Base-by-base conservation (phyloP, 768 basidiomycete genomes). In the Collybiopsis confluens region DNA sequence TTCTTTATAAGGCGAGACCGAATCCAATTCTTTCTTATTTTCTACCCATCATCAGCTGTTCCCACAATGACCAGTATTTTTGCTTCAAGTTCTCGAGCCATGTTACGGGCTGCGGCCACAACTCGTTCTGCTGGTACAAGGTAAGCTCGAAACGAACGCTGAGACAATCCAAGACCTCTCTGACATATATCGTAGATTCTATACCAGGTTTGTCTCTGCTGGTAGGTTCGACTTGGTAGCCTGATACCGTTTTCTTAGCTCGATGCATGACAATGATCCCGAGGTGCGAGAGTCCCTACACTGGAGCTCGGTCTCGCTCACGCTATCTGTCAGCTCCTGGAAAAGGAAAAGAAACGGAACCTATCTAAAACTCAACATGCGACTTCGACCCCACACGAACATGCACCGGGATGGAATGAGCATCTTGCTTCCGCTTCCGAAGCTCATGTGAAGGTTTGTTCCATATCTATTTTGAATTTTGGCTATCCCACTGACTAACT, bases 211-310 rank as follows among this genome's bases (percentile, higher is more conserved):
- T 23, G 47, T 48, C 13, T 6, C 20, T 2, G 5, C 8, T 13
- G 35, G n/a, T n/a, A 40, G 16, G 21, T 2, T 16, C 26, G 5
- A 10, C 26, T 5, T 16, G 13, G 30, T 37, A 11, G 2, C 5
- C 21, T 48, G 35, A 48, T 16, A 15, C 37, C 20, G 36, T n/a
- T 5, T 18, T 11, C 20, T 15, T 41, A 53, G 52, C 21, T 35
- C 52, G 21, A 53, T 53, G 43, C 52, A 53, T 30, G 52, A 53
- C 41, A 53, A 53, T 37, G 52, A 53, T 21, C 52, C 52, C 13
- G 18, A 53, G 42, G 52, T 45, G 37, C 2, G 13, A 20, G 9
- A 23, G 7, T 13, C 18, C 13, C 9, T 21, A 20, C 10, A 28
- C 8, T 9, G 11, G 15, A 43, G 15, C 28, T 13, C 10, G 24